Evolutionary conservation across 176 grass and related monocot genomes (phyloP), one percentile per base, ranked within the genome.

Genomic region (Oryza coarctata): DNA sequence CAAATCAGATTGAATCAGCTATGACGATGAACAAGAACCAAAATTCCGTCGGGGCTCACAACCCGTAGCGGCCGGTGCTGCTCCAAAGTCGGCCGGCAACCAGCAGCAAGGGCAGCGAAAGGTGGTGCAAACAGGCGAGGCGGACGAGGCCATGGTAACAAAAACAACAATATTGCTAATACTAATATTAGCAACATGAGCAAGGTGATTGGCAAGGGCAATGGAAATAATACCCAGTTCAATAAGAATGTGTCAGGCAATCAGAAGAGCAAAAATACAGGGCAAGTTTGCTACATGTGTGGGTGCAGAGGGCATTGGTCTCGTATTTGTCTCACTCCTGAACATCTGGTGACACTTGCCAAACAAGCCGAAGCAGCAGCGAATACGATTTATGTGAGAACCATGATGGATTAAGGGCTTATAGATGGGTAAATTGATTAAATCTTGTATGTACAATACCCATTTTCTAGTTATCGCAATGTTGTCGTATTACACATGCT

Each of bases 291-390:
- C 80, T 73, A 34, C 38, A 73, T 28, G 29, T 82, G 80, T 49
- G 80, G 80, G 25, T 33, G 57, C 20, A 64, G 2, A 2, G 69
- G 80, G 7, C 80, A 82, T 32, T 73, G 70, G 57, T 73, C 80
- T 64, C 27, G 39, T 7, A 73, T 23, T 15, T 82, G 80, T 32
- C 69, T 27, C 7, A 64, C 80, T 14, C 27, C 55, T 17, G 43
- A 82, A 6, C 80, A 82, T 68, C 55, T 82, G 0, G 80, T 73
- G 17, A 44, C 45, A 12, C 69, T 82, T 4, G 73, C 73, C 8
- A 52, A 82, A 41, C 31, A 47, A 10, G 34, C 63, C 43, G 26
- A 50, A 44, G 47, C 47, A 50, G 47, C 15, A 50, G 47, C 47
- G 17, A 50, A n/a, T 57, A 57, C 52, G 20, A n/a, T n/a, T 55